Percentiles rank a stretch among this genome's conserved stretches.
These are phyloP conservation scores for Paraurostyla sp. DNA, from an alignment of 73 alveolate genomes.

Conservation along the genomic window DNA sequence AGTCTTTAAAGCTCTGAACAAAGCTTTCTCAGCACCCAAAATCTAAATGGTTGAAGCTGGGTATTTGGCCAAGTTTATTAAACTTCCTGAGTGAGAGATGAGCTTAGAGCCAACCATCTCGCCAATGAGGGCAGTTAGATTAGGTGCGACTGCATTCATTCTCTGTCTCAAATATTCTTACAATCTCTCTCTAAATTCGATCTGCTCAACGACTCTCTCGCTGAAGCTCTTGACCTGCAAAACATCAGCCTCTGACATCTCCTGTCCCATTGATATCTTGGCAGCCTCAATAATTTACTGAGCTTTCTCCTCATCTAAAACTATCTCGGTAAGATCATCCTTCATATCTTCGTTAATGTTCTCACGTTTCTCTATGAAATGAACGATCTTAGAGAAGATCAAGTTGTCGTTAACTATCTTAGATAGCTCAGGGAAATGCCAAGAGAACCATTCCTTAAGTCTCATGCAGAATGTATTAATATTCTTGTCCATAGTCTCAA, in stretches of 20 bases:
- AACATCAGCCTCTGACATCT: constrained; percentile 88
- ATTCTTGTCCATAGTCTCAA: constrained; percentile 94
- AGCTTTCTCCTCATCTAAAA: constrained; percentile 93
- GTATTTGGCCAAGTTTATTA: constrained; percentile 93
- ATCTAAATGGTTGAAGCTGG: constrained; percentile 98
- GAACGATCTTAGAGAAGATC: constrained; percentile 87
- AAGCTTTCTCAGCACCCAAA: constrained; percentile 98
- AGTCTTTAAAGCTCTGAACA: constrained; percentile 95
- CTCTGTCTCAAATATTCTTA: constrained; percentile 88
- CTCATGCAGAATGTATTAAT: constrained; percentile 96
- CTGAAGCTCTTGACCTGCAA: constrained; percentile 86
- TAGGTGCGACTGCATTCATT: constrained; percentile 96
- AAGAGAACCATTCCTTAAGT: constrained; percentile 97
- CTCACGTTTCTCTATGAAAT: constrained; percentile 85
- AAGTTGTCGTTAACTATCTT: constrained; percentile 92
- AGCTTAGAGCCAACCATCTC: constrained; percentile 96
- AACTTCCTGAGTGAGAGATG: constrained; percentile 96
- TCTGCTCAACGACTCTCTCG: constrained; percentile 85
- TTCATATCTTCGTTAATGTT: constrained; percentile 82
- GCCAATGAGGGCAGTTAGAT: constrained; percentile 95
- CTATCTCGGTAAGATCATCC: constrained; percentile 84
- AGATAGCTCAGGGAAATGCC: constrained; percentile 98
- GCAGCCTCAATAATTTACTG: constrained; percentile 92
- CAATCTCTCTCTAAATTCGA: constrained; percentile 90
- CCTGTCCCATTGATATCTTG: constrained; percentile 94